Conservation (phyloP, 345 rosid species). For the Corchorus olitorius region DNA sequence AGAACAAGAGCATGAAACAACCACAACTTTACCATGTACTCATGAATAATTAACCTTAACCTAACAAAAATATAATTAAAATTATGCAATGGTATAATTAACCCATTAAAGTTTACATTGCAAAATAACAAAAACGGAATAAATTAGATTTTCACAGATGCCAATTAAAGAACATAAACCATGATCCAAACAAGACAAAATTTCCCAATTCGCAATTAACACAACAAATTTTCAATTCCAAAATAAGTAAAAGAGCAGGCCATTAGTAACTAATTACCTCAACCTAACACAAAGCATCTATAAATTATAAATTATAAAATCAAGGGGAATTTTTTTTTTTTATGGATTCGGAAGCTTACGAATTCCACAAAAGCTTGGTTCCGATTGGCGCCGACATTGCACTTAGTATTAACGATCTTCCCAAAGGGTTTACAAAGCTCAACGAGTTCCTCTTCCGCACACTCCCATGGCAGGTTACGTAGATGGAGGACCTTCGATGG, state of each 20-base stretch:
- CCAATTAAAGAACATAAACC: not conserved
- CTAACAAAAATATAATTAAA: not conserved
- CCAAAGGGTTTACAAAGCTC: conserved; percentile 95
- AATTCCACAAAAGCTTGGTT: conserved; percentile 98
- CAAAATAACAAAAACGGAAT: not conserved
- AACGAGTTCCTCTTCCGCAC: conserved; percentile 87
- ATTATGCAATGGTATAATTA: not conserved
- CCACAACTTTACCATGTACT: not conserved
- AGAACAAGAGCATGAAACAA: not conserved
- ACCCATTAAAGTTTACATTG: not conserved
- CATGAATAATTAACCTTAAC: not conserved
- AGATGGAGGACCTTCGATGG: conserved; percentile 95
- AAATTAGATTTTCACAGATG: not conserved
- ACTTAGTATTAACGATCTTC: conserved; percentile 85
- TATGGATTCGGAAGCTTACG: conserved; percentile 39
- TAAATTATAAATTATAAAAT: not conserved
- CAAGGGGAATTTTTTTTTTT: not conserved
- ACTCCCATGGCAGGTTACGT: conserved; percentile 95
- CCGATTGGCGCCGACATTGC: conserved; percentile 93
- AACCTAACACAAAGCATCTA: not conserved
- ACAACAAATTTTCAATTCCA: not conserved
- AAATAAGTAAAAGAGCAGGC: not conserved
- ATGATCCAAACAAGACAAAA: not conserved
- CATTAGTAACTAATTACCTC: not conserved
- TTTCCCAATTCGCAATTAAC: not conserved